Conservation (phyloP, 169 alveolate genomes). For the Cryptosporidium viatorum region DNA sequence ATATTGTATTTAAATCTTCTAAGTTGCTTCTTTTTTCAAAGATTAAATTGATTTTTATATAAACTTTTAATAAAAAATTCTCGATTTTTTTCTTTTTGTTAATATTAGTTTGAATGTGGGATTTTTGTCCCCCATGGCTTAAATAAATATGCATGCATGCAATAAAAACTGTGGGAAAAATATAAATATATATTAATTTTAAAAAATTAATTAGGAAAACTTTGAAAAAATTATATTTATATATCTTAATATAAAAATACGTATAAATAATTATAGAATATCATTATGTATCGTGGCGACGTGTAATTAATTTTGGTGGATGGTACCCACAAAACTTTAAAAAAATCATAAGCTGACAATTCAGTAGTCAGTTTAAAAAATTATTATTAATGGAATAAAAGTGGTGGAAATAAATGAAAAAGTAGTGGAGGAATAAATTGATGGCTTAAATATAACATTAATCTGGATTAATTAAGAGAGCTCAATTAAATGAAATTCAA, state of each 20-base stretch:
- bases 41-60: neutral
- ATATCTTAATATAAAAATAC: neutral
- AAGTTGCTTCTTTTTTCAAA: neutral
- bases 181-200: conserved; percentile 5
- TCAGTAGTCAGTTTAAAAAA: conserved; percentile 10
- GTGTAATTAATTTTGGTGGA: conserved; percentile 23
- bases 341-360: conserved; percentile 37
- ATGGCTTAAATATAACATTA: neutral
- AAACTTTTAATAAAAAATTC: neutral
- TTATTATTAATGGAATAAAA: conserved; percentile 4
- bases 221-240: conserved; percentile 5
- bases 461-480: conserved; percentile 21
- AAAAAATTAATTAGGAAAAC: neutral
- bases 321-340: conserved; percentile 53
- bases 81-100: neutral
- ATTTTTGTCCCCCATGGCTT: neutral
- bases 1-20: neutral
- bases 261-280: conserved; percentile 39
- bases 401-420: conserved; percentile 8
- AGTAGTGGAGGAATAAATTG: conserved; percentile 5
- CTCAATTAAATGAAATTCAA: conserved; percentile 12
- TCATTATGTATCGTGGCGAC: conserved; percentile 53
- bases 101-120: neutral
- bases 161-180: neutral
- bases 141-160: conserved; percentile 57